A percentile compares a stretch with the other conserved stretches of the same genome.
phyloP scores from a whole-genome alignment of 805 yeast genomes.

The Candida dendrica region DNA sequence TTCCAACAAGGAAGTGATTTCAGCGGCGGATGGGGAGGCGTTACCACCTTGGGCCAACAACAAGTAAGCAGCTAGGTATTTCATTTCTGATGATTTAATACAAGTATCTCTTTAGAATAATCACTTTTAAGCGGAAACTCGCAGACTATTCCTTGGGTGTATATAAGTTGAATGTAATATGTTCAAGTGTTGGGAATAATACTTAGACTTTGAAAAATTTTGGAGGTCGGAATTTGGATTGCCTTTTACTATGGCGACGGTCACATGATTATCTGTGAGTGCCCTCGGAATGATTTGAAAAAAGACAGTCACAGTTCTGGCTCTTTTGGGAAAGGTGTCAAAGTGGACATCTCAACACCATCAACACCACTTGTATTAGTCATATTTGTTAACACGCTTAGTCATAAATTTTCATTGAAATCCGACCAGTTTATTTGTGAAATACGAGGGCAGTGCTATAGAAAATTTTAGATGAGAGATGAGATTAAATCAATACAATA shows the following conservation, averaged over 20 bases:
- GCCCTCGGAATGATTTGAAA: too few relatives aligned
- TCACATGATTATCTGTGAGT: too few relatives aligned
- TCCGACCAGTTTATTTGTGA: too few relatives aligned
- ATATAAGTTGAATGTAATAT: not conserved
- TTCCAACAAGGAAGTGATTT: slow-evolving; percentile 81
- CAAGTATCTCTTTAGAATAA: slow-evolving; percentile 44
- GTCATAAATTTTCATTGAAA: too few relatives aligned
- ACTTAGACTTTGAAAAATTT: not conserved
- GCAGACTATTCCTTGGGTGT: slow-evolving; percentile 77
- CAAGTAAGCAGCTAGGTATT: slow-evolving; percentile 99
- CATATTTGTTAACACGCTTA: too few relatives aligned
- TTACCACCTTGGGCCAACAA: slow-evolving; percentile 97
- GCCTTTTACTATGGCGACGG: too few relatives aligned
- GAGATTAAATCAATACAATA: not conserved
- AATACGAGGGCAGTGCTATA: too few relatives aligned
- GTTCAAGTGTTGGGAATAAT: not conserved
- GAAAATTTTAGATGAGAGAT: not conserved
- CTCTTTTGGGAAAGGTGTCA: too few relatives aligned
- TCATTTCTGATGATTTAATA: slow-evolving; percentile 27
- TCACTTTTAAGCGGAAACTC: slow-evolving; percentile 61
- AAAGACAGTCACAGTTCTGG: too few relatives aligned
- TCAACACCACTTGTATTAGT: too few relatives aligned
- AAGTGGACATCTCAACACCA: too few relatives aligned
- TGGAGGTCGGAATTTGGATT: too few relatives aligned
- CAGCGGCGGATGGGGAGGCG: slow-evolving; percentile 88